A percentile compares a stretch with the other conserved stretches of the same genome.
Evolutionary conservation across 495 filamentous ascomycete species (phyloP).

Genomic region (Arthonia radiata): DNA sequence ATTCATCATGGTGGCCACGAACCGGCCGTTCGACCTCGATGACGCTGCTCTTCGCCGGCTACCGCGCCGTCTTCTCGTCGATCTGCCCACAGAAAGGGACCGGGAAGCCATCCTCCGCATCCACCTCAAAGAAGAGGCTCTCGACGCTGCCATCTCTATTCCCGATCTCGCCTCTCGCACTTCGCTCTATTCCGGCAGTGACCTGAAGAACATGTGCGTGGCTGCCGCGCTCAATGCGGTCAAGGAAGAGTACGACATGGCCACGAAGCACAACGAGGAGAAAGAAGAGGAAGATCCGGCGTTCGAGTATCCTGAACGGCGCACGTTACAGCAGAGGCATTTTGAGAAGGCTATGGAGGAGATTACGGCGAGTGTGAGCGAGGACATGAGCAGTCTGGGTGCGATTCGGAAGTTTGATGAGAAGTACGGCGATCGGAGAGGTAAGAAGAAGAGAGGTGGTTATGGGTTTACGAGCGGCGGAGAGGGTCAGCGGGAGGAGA

Average conservation of each 20-base stretch:
- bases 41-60: conserved; percentile 75
- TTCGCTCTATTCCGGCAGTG: conserved; percentile 85
- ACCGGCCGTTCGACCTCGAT: conserved; percentile 83
- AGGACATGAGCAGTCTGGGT: conserved; percentile 71
- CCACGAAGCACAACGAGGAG: conserved; percentile 19
- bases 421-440: conserved; percentile 76
- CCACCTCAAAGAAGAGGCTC: conserved; percentile 52
- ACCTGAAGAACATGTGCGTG: conserved; percentile 83
- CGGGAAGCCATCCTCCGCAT: conserved; percentile 59
- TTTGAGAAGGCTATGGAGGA: conserved; percentile 72
- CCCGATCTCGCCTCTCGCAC: conserved; percentile 46
- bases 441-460: conserved; percentile 28
- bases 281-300: conserved; percentile 15
- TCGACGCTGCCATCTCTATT: conserved; percentile 46
- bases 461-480: conserved; percentile 40
- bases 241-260: conserved; percentile 49
- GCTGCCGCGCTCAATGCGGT: conserved; percentile 77
- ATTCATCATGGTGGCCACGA: conserved; percentile 98
- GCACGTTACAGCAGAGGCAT: conserved; percentile 38
- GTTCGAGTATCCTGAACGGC: conserved; percentile 38
- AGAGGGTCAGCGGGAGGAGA: conserved; percentile 11
- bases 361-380: conserved; percentile 77
- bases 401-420: conserved; percentile 91
- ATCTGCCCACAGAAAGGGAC: conserved; percentile 59
- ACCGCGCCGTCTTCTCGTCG: conserved; percentile 63